Base-by-base conservation (phyloP, 164 flowering plant genomes). In the Cinnamomum micranthum region DNA sequence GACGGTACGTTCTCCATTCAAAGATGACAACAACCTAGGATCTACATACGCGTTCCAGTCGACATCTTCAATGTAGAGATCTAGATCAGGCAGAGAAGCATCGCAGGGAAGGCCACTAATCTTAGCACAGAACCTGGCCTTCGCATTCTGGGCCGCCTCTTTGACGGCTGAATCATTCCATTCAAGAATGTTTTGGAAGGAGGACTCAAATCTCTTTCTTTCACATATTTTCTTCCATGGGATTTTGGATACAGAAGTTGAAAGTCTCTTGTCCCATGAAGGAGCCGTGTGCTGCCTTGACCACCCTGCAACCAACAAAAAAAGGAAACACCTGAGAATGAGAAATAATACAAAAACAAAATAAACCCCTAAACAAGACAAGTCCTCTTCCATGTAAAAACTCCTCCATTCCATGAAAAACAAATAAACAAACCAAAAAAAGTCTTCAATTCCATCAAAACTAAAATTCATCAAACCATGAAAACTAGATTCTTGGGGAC, bases 161-260 rank as follows among this genome's bases (percentile, higher is more conserved):
- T 88, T 81, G 55, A 84, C 91, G n/a, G 92, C 94, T n/a, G 91
- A 84, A 69, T 88, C 95, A 71, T 90, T 76, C 97, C 97, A 92
- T 31, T 82, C 73, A 25, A 85, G 68, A 35, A 92, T 83, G 75
- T 83, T 84, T 20, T 73, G 60, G 52, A 83, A 81, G 35, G 65
- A 74, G 35, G 63, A 65, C 81, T 81, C 83, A 35, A 69, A 76
- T 41, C 82, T 85, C 84, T 86, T 88, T 0, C 86, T 65, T 76
- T 87, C 83, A 28, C 86, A 66, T n/a, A 92, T 74, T 74, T 84
- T 90, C 59, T 80, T 11, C 97, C 97, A 92, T 41, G 92, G 88
- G 55, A 92, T 81, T 60, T 60, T 68, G 33, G 91, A 89, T 23
- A 84, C 80, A 23, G 41, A 28, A 50, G 74, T 25, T 79, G 91